Conservation (phyloP, 73 alveolate genomes). For the Tetrahymena malaccensis region DNA sequence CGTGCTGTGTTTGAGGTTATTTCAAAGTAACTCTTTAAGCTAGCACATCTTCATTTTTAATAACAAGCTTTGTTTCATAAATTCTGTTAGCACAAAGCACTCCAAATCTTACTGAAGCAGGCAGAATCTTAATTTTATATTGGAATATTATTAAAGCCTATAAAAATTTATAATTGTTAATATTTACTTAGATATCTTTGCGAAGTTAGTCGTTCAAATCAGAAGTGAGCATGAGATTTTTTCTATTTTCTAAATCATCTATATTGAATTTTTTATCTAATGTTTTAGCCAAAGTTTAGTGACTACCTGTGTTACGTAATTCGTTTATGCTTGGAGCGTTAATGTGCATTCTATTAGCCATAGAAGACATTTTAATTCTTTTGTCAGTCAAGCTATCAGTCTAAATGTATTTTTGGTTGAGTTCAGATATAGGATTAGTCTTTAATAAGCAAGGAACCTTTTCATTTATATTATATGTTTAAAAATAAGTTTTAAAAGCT, state of each 20-base stretch:
- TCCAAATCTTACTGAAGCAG: constrained; percentile 55
- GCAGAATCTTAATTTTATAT: constrained; percentile 51
- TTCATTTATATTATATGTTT: too few relatives aligned
- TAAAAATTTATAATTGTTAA: too few relatives aligned
- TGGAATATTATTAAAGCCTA: not conserved
- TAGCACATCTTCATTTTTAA: constrained; percentile 71
- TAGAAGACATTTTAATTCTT: constrained; percentile 87
- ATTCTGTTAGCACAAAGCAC: constrained; percentile 44
- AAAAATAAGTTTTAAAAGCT: too few relatives aligned
- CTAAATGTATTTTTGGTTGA: constrained; percentile 87
- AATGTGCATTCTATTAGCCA: constrained; percentile 85
- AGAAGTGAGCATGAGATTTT: constrained; percentile 91
- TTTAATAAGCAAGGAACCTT: constrained; percentile 54
- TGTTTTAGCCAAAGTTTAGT: constrained; percentile 83
- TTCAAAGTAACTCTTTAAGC: constrained; percentile 60
- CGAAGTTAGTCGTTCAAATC: constrained; percentile 86
- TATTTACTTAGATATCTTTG: constrained; percentile 26
- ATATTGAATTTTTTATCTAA: constrained; percentile 86
- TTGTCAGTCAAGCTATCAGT: constrained; percentile 91
- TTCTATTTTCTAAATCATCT: constrained; percentile 85
- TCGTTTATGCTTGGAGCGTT: constrained; percentile 92
- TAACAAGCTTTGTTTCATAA: constrained; percentile 46
- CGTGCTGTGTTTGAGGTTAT: constrained; percentile 44
- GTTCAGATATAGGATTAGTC: constrained; percentile 77
- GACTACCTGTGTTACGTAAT: constrained; percentile 93